A percentile compares a stretch with the other conserved stretches of the same genome.
These are phyloP conservation scores for Pilasporangium apinafurcum DNA, from an alignment of 352 stramenopile species.

Conservation along the genomic window DNA sequence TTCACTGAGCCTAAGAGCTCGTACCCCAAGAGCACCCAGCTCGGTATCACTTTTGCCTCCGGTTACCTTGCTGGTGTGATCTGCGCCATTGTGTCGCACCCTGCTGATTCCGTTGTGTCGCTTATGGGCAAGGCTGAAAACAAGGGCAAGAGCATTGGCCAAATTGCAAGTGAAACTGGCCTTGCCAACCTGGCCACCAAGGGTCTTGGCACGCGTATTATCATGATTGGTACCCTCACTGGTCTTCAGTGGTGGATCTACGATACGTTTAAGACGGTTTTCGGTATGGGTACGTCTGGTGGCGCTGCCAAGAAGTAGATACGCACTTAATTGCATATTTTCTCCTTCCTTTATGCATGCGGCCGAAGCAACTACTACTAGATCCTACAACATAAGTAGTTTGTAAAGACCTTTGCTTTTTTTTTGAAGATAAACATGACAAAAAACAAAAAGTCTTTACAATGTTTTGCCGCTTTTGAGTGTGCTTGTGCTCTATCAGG, in stretches of 20 bases:
- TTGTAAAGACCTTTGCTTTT: no score
- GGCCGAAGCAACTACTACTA: no score
- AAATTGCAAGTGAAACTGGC: constrained; percentile 81
- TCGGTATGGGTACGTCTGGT: constrained; percentile 89
- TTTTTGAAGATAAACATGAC: no score
- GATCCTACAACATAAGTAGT: no score
- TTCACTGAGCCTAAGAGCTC: constrained; percentile 88
- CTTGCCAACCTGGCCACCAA: constrained; percentile 79
- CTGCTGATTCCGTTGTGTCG: constrained; percentile 97
- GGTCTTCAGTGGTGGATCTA: constrained; percentile 97
- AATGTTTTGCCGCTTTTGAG: no score
- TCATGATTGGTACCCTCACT: constrained; percentile 96
- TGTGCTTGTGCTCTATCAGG: no score
- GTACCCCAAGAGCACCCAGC: constrained; percentile 92
- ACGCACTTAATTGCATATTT: constrained; percentile 2
- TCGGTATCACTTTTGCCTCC: constrained; percentile 96
- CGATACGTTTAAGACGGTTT: constrained; percentile 92
- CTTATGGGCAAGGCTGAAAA: constrained; percentile 93
- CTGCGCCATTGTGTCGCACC: constrained; percentile 98
- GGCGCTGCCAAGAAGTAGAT: constrained; percentile 69
- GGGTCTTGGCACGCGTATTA: constrained; percentile 90
- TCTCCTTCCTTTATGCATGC: constrained; percentile 1
- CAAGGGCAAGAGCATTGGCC: constrained; percentile 86
- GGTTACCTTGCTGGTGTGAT: constrained; percentile 99
- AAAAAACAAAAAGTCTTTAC: no score